phyloP scores from a whole-genome alignment of 805 yeast species.

The Myxozyma melibiosi region DNA sequence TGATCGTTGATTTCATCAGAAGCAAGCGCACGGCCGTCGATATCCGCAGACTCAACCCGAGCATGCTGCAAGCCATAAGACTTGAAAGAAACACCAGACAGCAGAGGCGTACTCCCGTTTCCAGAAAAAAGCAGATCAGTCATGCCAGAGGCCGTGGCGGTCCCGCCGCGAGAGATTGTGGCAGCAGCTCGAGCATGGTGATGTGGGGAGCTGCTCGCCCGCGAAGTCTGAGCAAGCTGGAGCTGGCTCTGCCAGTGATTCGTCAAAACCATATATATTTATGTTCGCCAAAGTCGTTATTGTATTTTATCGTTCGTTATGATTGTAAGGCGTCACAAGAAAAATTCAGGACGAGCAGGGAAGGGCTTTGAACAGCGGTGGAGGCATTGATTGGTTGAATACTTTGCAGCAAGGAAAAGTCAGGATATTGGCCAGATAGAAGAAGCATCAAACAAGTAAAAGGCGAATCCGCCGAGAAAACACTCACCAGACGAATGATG shows the following conservation, averaged over 20 bases:
- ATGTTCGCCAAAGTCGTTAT: too few relatives aligned
- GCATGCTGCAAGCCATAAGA: constrained; percentile 36
- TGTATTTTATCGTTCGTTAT: too few relatives aligned
- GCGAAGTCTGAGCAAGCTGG: constrained; percentile 69
- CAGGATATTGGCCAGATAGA: too few relatives aligned
- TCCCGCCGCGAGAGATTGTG: constrained; percentile 53
- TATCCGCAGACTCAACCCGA: constrained; percentile 40
- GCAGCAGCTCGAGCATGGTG: constrained; percentile 85
- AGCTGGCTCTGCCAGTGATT: constrained; percentile 74
- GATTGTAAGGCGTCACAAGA: constrained; percentile 4
- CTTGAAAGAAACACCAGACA: constrained; percentile 5
- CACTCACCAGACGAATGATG: not conserved
- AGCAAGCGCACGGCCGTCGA: constrained; percentile 35
- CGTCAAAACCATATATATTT: constrained; percentile 1
- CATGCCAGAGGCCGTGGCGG: constrained; percentile 36
- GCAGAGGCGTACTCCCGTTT: constrained; percentile 4
- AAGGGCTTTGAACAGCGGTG: constrained; percentile 1
- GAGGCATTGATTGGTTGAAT: constrained; percentile 11
- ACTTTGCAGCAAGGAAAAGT: too few relatives aligned
- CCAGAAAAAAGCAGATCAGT: constrained; percentile 8
- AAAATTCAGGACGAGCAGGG: constrained; percentile 5
- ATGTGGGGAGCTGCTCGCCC: constrained; percentile 70
- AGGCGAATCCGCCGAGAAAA: too few relatives aligned
- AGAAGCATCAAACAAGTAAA: too few relatives aligned
- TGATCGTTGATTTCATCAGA: constrained; percentile 2